Evolutionary conservation across 2,329 filamentous ascomycete species (phyloP).

Genomic region (Talaromyces albobiverticillius): DNA sequence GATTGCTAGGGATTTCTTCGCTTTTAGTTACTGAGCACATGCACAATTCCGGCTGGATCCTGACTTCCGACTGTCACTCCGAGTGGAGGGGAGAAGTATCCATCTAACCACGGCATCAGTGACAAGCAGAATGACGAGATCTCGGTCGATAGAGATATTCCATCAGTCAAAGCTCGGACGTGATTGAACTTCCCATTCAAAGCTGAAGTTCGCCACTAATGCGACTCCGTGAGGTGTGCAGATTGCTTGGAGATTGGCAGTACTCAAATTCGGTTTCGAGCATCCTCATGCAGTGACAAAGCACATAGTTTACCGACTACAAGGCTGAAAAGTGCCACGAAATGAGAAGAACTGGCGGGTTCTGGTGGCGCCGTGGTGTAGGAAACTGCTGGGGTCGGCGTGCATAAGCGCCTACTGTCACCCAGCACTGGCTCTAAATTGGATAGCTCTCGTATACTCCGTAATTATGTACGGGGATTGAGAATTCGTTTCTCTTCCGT

Average conservation of each 20-base stretch:
- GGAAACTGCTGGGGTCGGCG: background rate
- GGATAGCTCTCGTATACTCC: background rate
- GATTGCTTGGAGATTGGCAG: background rate
- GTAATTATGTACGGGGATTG: no score
- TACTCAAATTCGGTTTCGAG: background rate
- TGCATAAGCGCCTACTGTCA: background rate
- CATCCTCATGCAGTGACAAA: conserved; percentile 3
- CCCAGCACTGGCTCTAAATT: background rate
- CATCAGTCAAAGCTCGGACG: background rate
- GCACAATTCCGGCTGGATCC: no score
- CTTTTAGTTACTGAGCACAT: background rate
- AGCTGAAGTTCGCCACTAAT: background rate
- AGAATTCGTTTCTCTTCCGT: no score
- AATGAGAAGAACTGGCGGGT: background rate
- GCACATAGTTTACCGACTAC: background rate
- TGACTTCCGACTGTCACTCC: no score
- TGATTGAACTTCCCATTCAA: background rate
- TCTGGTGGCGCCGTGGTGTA: background rate
- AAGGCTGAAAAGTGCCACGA: background rate
- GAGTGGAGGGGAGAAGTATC: no score
- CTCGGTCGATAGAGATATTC: no score
- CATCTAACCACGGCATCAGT: no score
- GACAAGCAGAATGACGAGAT: background rate
- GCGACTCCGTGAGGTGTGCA: background rate
- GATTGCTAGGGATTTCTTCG: background rate